Conservation (phyloP, 2,329 filamentous ascomycete genomes). For the Alternaria ethzedia region DNA sequence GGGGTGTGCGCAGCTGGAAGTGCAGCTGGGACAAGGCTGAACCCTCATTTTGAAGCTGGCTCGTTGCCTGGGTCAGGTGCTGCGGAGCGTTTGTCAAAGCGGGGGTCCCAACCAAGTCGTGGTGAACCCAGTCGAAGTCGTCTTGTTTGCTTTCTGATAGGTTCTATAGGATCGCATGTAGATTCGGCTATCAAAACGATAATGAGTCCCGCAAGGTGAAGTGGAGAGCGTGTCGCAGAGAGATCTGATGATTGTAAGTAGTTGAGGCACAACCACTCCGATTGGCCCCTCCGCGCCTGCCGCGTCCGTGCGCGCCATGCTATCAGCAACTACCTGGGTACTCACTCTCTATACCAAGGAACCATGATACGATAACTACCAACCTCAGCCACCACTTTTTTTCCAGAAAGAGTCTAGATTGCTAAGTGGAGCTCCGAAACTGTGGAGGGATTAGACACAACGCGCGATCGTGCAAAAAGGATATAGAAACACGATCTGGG, state of each 20-base stretch:
- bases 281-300: conserved; percentile 9
- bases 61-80: conserved; percentile 2
- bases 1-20: not conserved
- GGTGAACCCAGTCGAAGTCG: not conserved
- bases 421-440: not conserved
- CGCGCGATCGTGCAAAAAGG: not conserved
- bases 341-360: not conserved
- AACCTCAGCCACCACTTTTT: not conserved
- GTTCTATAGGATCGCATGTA: not conserved
- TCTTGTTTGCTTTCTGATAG: not conserved
- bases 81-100: not conserved
- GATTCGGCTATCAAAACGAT: not conserved
- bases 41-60: not conserved
- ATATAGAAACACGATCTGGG: not conserved
- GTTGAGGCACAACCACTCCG: conserved; percentile 2
- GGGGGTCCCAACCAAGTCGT: not conserved
- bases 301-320: not conserved
- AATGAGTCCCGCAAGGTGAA: not conserved
- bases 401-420: not conserved
- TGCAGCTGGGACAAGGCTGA: conserved; percentile 1
- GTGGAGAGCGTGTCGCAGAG: not conserved
- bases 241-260: not conserved
- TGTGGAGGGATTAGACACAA: not conserved
- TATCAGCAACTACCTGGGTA: not conserved
- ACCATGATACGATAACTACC: not conserved